These are phyloP conservation scores for Brachypodium distachyon DNA, from an alignment of 202 grass and related monocot genomes.

Conservation along the genomic window DNA sequence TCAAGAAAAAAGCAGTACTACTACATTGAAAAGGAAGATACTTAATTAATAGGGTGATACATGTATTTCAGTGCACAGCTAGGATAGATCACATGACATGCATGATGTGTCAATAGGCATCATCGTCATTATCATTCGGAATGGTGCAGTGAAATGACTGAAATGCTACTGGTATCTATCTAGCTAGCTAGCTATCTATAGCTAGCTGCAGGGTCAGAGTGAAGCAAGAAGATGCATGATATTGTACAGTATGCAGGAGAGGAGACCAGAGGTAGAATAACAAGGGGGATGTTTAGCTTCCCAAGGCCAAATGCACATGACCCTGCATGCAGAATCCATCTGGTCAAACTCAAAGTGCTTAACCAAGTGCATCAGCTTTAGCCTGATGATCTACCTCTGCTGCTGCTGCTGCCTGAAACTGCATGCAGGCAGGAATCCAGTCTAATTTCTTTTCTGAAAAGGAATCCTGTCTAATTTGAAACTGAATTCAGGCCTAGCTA, in stretches of 20 bases:
- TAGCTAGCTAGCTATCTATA: too few relatives aligned
- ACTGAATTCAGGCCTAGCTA: conserved; percentile 19
- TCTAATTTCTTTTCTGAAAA: too few relatives aligned
- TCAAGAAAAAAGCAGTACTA: too few relatives aligned
- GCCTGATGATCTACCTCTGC: not conserved
- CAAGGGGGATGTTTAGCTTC: conserved; percentile 9
- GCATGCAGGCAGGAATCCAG: conserved; percentile 18
- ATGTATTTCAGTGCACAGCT: not conserved
- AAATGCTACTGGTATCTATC: not conserved
- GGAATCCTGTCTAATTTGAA: conserved; percentile 22
- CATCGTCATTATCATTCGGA: not conserved
- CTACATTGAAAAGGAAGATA: too few relatives aligned
- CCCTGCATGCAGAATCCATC: not conserved
- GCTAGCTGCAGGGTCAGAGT: too few relatives aligned
- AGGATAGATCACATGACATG: not conserved
- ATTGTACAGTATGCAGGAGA: too few relatives aligned
- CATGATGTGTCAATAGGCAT: conserved; percentile 7
- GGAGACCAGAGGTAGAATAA: not conserved
- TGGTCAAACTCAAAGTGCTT: conserved; percentile 16
- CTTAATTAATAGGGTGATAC: too few relatives aligned
- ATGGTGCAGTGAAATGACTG: conserved; percentile 7
- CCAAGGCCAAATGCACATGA: conserved; percentile 1
- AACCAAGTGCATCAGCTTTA: conserved; percentile 9
- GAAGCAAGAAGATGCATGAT: not conserved
- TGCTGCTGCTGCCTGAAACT: not conserved